Percentiles rank a stretch among this genome's conserved stretches.
Conservation (phyloP, 192 early-diverging fungal species). For the Linnemannia zychae region DNA sequence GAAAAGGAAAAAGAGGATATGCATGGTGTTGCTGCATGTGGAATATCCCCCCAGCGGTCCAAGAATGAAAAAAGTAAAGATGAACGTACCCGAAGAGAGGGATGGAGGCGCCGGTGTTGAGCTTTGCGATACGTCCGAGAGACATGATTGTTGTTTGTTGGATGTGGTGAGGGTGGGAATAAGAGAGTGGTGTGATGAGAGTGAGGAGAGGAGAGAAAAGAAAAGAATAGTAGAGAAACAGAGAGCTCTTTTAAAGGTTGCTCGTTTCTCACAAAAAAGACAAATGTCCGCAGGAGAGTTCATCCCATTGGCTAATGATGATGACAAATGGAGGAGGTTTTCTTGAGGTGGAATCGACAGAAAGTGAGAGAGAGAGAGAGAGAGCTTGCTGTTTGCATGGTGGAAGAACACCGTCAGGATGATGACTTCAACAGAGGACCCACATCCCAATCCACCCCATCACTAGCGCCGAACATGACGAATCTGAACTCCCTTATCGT, state of each 20-base stretch:
- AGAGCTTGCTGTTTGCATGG: not conserved
- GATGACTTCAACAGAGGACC: not conserved
- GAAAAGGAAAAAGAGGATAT: not conserved
- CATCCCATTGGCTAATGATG: not conserved
- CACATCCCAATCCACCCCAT: not conserved
- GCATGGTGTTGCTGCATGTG: not conserved
- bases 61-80: not conserved
- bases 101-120: slow-evolving; percentile 76
- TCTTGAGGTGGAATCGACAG: not conserved
- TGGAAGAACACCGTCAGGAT: not conserved
- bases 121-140: slow-evolving; percentile 59
- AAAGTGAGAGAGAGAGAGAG: too few relatives aligned
- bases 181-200: not conserved
- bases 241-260: not conserved
- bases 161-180: too few relatives aligned
- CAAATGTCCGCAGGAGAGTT: not conserved
- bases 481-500: not conserved
- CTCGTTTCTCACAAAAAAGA: too few relatives aligned
- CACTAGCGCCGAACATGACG: not conserved
- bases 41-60: not conserved
- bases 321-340: slow-evolving; percentile 1
- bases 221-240: not conserved
- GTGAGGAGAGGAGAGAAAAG: not conserved
- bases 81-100: slow-evolving; percentile 67
- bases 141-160: slow-evolving; percentile 23